These are phyloP conservation scores for Myriosclerotinia curreyana DNA, from an alignment of 2,329 filamentous ascomycete species.

Conservation along the genomic window DNA sequence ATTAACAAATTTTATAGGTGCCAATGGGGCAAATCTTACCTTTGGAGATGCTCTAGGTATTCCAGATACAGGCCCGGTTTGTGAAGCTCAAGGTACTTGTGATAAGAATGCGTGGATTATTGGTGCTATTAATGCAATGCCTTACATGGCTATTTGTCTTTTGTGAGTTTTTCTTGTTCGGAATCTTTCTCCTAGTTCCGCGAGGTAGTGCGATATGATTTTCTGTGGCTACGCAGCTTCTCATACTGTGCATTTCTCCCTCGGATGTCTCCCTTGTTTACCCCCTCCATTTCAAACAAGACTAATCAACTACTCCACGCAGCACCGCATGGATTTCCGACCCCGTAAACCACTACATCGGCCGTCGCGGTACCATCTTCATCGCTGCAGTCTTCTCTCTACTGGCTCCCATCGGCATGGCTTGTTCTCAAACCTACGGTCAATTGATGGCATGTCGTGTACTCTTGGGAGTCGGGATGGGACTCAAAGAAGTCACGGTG, in stretches of 20 bases:
- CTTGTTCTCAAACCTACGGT: constrained; percentile 55
- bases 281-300: background rate
- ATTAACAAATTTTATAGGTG: constrained; percentile 39
- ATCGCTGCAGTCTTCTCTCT: constrained; percentile 60
- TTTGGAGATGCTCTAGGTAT: constrained; percentile 48
- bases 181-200: background rate
- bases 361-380: constrained; percentile 64
- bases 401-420: constrained; percentile 59
- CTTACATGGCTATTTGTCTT: constrained; percentile 49
- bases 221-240: background rate
- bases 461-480: constrained; percentile 61
- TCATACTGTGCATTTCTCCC: too few species aligned
- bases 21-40: constrained; percentile 49
- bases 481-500: constrained; percentile 51
- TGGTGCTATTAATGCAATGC: constrained; percentile 54
- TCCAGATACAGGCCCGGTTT: constrained; percentile 17
- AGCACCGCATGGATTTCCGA: constrained; percentile 58
- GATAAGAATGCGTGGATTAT: constrained; percentile 53
- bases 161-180: constrained; percentile 36
- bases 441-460: constrained; percentile 56
- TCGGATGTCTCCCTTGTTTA: background rate
- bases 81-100: constrained; percentile 35
- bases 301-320: background rate
- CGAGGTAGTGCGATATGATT: background rate
- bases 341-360: constrained; percentile 56